phyloP scores from a whole-genome alignment of 345 rosid species.

The Citrus medica region DNA sequence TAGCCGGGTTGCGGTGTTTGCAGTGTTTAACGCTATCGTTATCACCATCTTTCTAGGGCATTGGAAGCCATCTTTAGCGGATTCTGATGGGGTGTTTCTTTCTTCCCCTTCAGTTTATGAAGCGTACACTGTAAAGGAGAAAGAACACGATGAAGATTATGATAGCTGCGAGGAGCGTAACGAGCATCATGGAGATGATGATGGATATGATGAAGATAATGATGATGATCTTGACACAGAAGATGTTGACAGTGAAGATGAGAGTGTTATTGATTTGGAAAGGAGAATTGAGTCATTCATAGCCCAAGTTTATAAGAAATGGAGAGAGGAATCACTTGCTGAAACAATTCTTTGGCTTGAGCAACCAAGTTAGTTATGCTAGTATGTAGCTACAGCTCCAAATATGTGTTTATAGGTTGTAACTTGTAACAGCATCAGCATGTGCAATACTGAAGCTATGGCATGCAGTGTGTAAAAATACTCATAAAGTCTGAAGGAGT shows the following conservation, averaged over 20 bases:
- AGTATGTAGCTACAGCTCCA: too few relatives aligned
- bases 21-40: slow-evolving; percentile 16
- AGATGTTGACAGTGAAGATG: slow-evolving; percentile 10
- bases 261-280: slow-evolving; percentile 9
- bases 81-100: slow-evolving; percentile 3
- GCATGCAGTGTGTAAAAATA: neutral
- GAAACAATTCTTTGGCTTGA: slow-evolving; percentile 15
- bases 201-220: slow-evolving; percentile 15
- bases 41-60: slow-evolving; percentile 16
- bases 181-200: neutral
- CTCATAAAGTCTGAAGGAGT: neutral
- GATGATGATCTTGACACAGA: neutral
- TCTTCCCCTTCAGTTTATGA: neutral
- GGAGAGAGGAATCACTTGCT: slow-evolving; percentile 24
- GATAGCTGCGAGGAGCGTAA: neutral
- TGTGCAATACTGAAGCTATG: neutral
- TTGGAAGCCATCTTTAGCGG: slow-evolving; percentile 4
- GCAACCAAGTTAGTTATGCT: neutral
- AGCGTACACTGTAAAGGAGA: neutral
- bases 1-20: slow-evolving; percentile 15
- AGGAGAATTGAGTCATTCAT: slow-evolving; percentile 26
- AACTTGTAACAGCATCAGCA: too few relatives aligned
- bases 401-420: too few relatives aligned
- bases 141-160: neutral
- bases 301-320: slow-evolving; percentile 15